These are phyloP conservation scores for Heimioporus retisporus DNA, from an alignment of 1,284 basidiomycete species.

Conservation along the genomic window DNA sequence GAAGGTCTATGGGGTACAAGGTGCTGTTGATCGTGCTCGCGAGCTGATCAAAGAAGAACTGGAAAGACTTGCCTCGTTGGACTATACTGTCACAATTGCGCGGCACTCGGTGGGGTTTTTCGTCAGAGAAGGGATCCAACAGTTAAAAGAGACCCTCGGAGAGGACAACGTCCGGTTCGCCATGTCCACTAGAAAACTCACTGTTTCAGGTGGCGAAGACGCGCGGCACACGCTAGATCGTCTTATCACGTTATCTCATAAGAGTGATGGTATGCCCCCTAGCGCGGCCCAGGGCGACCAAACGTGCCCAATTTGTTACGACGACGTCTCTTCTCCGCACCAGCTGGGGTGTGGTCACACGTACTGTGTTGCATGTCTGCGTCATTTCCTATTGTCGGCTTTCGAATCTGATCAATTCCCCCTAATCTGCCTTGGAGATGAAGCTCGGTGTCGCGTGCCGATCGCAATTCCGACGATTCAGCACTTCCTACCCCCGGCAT, in stretches of 20 bases:
- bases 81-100: conserved; percentile 50
- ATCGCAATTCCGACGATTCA: conserved; percentile 63
- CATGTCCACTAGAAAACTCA: conserved; percentile 48
- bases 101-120: conserved; percentile 56
- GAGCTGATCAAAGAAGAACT: conserved; percentile 54
- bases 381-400: conserved; percentile 60
- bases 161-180: conserved; percentile 59
- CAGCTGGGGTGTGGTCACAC: conserved; percentile 61
- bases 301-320: conserved; percentile 63
- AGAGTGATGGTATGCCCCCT: conserved; percentile 19
- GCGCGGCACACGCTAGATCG: conserved; percentile 54
- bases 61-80: conserved; percentile 51
- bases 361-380: conserved; percentile 64
- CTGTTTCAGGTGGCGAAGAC: conserved; percentile 60
- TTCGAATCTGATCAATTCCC: conserved; percentile 58
- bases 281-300: conserved; percentile 30
- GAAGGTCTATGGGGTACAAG: conserved; percentile 53
- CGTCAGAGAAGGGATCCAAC: conserved; percentile 55
- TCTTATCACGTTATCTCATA: conserved; percentile 54
- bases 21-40: conserved; percentile 49
- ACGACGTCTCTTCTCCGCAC: conserved; percentile 54
- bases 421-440: conserved; percentile 63
- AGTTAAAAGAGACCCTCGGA: conserved; percentile 59
- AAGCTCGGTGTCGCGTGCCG: conserved; percentile 55
- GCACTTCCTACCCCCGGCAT: conserved; percentile 53